A percentile compares a stretch with the other conserved stretches of the same genome.
Conservation (phyloP, 176 grass and related monocot species). For the Thalia dealbata region DNA sequence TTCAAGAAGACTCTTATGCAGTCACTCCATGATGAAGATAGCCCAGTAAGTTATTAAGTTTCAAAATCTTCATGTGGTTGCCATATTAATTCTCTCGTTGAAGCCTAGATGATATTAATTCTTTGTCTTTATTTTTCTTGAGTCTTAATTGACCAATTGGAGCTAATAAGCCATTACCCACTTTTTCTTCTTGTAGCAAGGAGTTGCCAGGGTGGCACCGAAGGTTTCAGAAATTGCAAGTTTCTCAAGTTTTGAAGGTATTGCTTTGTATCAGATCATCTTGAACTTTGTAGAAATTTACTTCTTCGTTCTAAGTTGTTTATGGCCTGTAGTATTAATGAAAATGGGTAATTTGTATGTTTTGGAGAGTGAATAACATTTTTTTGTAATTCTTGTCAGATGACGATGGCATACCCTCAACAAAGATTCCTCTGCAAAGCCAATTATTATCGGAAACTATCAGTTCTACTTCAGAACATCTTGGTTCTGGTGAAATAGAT, state of each 20-base stretch:
- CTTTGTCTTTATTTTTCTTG: not conserved
- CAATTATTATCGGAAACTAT: constrained; percentile 39
- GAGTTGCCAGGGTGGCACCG: constrained; percentile 34
- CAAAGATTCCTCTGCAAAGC: constrained; percentile 34
- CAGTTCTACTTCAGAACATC: constrained; percentile 42
- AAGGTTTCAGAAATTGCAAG: constrained; percentile 31
- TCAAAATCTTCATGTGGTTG: constrained; percentile 11
- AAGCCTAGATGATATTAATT: not conserved
- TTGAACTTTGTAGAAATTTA: not conserved
- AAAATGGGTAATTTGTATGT: not conserved
- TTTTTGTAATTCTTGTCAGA: constrained; percentile 30
- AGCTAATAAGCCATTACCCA: not conserved
- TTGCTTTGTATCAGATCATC: not conserved
- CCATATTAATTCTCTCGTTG: not conserved
- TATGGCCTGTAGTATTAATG: not conserved
- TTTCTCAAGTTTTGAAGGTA: constrained; percentile 43
- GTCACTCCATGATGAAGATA: constrained; percentile 82
- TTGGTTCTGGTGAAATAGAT: constrained; percentile 38
- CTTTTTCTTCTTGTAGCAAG: constrained; percentile 29
- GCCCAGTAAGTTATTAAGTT: constrained; percentile 34
- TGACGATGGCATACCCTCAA: constrained; percentile 38
- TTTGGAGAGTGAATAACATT: not conserved
- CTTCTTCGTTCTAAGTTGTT: not conserved
- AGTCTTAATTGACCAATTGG: not conserved
- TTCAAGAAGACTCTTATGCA: constrained; percentile 90